phyloP scores from a whole-genome alignment of 2,329 filamentous ascomycete species.

The Cercospora sp. region DNA sequence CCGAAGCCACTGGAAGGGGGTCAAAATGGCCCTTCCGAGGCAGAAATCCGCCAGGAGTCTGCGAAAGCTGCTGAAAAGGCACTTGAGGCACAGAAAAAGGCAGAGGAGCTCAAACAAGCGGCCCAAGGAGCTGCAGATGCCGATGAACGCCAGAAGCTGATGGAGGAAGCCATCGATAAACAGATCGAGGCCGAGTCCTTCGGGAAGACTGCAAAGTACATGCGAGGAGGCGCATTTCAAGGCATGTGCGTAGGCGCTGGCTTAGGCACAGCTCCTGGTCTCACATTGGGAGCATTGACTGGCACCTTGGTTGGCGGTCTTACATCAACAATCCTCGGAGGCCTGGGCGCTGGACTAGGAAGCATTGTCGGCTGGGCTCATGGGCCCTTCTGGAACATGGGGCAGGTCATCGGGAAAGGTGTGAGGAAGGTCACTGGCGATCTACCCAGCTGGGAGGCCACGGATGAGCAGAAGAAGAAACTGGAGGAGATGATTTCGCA shows the following conservation, averaged over 20 bases:
- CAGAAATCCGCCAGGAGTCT: slow-evolving; percentile 33
- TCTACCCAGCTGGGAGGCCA: slow-evolving; percentile 36
- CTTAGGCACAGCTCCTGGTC: slow-evolving; percentile 34
- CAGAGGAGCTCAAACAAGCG: slow-evolving; percentile 34
- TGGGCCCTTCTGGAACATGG: slow-evolving; percentile 37
- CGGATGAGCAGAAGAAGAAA: slow-evolving; percentile 36
- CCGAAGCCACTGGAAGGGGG: not conserved
- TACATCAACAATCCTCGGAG: slow-evolving; percentile 32
- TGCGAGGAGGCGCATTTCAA: slow-evolving; percentile 36
- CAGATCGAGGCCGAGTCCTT: slow-evolving; percentile 37
- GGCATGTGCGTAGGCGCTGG: slow-evolving; percentile 37
- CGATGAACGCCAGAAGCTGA: slow-evolving; percentile 37
- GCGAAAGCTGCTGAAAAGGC: slow-evolving; percentile 32
- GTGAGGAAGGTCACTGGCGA: slow-evolving; percentile 35
- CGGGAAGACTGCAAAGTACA: slow-evolving; percentile 39
- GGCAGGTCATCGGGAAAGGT: slow-evolving; percentile 29
- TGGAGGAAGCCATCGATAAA: slow-evolving; percentile 36
- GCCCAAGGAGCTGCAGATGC: slow-evolving; percentile 36
- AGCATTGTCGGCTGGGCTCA: slow-evolving; percentile 29
- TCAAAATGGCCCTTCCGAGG: slow-evolving; percentile 18
- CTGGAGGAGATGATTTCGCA: slow-evolving; percentile 39
- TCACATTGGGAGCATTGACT: slow-evolving; percentile 34
- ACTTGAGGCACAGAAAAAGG: slow-evolving; percentile 32
- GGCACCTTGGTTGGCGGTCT: slow-evolving; percentile 37
- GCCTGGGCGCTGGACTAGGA: slow-evolving; percentile 34